Conservation (phyloP, 192 early-diverging fungal species). For the Linnemannia schmuckeri region DNA sequence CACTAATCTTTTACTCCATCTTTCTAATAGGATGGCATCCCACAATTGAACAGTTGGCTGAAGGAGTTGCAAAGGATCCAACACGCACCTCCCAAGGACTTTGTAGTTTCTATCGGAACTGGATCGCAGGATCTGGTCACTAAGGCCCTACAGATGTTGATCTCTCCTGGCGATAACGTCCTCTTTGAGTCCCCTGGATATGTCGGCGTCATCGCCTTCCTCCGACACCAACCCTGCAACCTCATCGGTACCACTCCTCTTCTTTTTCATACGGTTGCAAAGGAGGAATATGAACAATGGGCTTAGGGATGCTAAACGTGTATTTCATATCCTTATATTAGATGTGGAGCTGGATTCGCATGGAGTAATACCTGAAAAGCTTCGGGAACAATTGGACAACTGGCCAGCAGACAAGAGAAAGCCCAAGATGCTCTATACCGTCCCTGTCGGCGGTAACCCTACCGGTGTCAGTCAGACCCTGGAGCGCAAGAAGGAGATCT, state of each 20-base stretch:
- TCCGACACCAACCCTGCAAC: constrained; percentile 61
- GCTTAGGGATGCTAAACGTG: neutral
- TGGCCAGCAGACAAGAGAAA: constrained; percentile 60
- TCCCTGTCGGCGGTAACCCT: constrained; percentile 93
- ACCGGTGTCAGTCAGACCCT: constrained; percentile 86
- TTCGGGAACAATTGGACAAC: constrained; percentile 63
- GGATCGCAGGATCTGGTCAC: constrained; percentile 70
- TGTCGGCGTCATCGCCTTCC: constrained; percentile 60
- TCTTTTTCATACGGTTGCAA: neutral
- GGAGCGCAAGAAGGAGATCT: constrained; percentile 83
- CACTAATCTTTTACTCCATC: neutral
- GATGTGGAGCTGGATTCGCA: constrained; percentile 60
- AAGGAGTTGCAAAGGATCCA: constrained; percentile 59
- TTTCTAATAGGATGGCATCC: constrained; percentile 59
- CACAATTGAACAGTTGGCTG: constrained; percentile 61
- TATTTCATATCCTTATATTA: neutral
- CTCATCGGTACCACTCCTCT: constrained; percentile 48
- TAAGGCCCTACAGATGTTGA: constrained; percentile 68
- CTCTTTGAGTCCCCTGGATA: constrained; percentile 68
- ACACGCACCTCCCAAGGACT: constrained; percentile 62
- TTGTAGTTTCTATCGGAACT: constrained; percentile 58
- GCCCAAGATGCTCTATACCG: constrained; percentile 74
- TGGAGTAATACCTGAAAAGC: constrained; percentile 72
- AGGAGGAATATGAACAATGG: neutral
- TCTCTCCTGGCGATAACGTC: constrained; percentile 61